Evolutionary conservation across 371 early-diverging fungal genomes (phyloP).

Genomic region (Lichtheimia hyalospora): DNA sequence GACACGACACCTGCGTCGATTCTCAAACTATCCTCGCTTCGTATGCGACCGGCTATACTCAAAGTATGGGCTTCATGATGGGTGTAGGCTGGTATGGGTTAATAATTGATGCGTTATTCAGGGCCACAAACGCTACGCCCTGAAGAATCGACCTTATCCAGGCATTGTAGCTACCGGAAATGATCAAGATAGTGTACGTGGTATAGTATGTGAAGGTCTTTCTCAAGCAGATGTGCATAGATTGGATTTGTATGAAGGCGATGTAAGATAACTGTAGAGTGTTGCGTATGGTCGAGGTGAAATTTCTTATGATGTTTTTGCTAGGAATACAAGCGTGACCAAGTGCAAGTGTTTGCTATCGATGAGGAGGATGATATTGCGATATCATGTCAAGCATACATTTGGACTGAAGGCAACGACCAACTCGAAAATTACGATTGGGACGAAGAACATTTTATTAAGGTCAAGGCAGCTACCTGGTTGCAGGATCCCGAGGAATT

Average conservation of each 20-base stretch:
- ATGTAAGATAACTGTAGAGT: slow-evolving; percentile 19
- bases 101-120: slow-evolving; percentile 2
- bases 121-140: slow-evolving; percentile 31
- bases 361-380: not conserved
- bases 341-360: slow-evolving; percentile 12
- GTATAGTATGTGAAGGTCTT: slow-evolving; percentile 32
- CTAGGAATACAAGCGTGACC: slow-evolving; percentile 36
- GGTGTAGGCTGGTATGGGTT: not conserved
- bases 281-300: not conserved
- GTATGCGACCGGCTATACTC: slow-evolving; percentile 24
- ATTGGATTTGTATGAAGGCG: slow-evolving; percentile 44
- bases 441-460: slow-evolving; percentile 22
- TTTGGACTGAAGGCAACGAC: slow-evolving; percentile 30
- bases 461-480: slow-evolving; percentile 21
- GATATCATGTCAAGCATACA: slow-evolving; percentile 28
- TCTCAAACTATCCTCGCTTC: slow-evolving; percentile 20
- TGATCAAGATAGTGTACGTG: slow-evolving; percentile 22
- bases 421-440: slow-evolving; percentile 31
- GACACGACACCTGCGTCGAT: slow-evolving; percentile 13
- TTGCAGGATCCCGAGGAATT: slow-evolving; percentile 28
- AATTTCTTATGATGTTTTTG: not conserved
- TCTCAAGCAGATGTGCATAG: slow-evolving; percentile 21
- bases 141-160: slow-evolving; percentile 38
- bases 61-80: slow-evolving; percentile 18
- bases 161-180: slow-evolving; percentile 29